Evolutionary conservation across 2,329 filamentous ascomycete genomes (phyloP).

Genomic region (Beauveria brongniartii): DNA sequence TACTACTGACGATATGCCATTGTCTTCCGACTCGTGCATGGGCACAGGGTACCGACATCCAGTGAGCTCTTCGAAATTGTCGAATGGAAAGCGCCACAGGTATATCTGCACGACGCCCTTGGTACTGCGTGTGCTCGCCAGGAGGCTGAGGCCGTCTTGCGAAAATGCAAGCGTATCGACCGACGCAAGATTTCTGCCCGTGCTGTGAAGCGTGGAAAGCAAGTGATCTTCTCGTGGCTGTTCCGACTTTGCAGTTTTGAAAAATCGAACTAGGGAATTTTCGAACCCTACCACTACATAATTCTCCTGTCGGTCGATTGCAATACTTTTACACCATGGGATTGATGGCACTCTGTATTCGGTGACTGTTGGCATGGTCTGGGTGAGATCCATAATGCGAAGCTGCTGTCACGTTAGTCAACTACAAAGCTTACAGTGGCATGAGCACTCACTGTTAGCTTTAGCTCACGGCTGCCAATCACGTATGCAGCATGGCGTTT

Average conservation of each 20-base stretch:
- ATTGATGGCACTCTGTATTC: constrained; percentile 32
- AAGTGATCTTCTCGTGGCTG: constrained; percentile 29
- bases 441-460: constrained; percentile 26
- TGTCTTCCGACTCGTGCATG: constrained; percentile 33
- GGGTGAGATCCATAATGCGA: constrained; percentile 28
- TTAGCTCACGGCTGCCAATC: constrained; percentile 32
- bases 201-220: constrained; percentile 24
- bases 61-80: constrained; percentile 26
- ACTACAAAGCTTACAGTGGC: neutral
- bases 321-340: constrained; percentile 31
- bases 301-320: constrained; percentile 30
- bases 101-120: constrained; percentile 31
- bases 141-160: constrained; percentile 29
- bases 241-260: constrained; percentile 26
- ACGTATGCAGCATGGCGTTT: constrained; percentile 30
- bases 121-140: constrained; percentile 28
- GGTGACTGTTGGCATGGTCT: constrained; percentile 22
- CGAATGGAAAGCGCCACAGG: constrained; percentile 29
- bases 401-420: constrained; percentile 20
- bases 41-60: constrained; percentile 30
- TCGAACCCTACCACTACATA: constrained; percentile 33
- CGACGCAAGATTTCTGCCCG: constrained; percentile 27
- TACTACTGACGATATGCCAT: constrained; percentile 29
- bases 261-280: constrained; percentile 31
- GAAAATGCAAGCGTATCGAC: constrained; percentile 34